These are phyloP conservation scores for Hypoxylon rickii DNA, from an alignment of 495 filamentous ascomycete species.

Conservation along the genomic window DNA sequence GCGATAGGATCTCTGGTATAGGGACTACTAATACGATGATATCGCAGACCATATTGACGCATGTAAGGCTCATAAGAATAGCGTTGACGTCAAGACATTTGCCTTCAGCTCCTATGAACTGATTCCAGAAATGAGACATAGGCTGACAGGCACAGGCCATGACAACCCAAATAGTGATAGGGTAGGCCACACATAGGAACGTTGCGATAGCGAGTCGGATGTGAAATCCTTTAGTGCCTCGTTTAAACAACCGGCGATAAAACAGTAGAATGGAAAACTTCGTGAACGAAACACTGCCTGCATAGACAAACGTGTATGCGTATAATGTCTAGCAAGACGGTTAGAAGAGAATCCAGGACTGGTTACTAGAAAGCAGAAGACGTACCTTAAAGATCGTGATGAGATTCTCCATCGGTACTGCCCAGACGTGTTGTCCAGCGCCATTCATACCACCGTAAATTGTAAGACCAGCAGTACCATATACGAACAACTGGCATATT, in stretches of 20 bases:
- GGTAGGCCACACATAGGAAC: slow-evolving; percentile 20
- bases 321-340: slow-evolving; percentile 34
- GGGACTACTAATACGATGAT: slow-evolving; percentile 50
- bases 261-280: slow-evolving; percentile 46
- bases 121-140: slow-evolving; percentile 39
- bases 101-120: slow-evolving; percentile 28
- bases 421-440: slow-evolving; percentile 41
- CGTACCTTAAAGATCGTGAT: slow-evolving; percentile 20
- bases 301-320: slow-evolving; percentile 44
- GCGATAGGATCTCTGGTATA: slow-evolving; percentile 41
- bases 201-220: slow-evolving; percentile 21
- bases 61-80: slow-evolving; percentile 39
- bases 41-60: slow-evolving; percentile 49
- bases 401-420: slow-evolving; percentile 27
- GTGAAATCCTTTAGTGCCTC: slow-evolving; percentile 31
- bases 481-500: slow-evolving; percentile 21
- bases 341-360: background rate
- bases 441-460: slow-evolving; percentile 33
- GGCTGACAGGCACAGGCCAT: slow-evolving; percentile 39
- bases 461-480: slow-evolving; percentile 36
- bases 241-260: slow-evolving; percentile 41
- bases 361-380: background rate
- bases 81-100: slow-evolving; percentile 38
- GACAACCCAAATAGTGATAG: slow-evolving; percentile 33
- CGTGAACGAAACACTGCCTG: slow-evolving; percentile 38